Conservation (phyloP, 192 early-diverging fungal species). For the Spizellomyces punctatus region DNA sequence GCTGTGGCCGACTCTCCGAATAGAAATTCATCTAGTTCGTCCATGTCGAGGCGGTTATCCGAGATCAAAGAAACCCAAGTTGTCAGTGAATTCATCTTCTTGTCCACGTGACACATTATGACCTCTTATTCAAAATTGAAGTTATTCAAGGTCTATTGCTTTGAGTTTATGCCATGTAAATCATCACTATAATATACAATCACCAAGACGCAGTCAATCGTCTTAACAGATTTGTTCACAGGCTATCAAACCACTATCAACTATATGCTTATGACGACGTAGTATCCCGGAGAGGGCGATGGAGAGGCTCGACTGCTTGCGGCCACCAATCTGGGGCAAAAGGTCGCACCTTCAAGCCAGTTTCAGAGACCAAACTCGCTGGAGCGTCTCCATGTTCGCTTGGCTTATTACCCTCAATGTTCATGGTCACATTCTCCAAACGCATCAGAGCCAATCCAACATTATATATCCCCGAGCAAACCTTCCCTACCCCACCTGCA, state of each 20-base stretch:
- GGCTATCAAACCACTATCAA: no score
- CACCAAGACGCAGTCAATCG: no score
- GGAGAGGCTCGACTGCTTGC: slow-evolving; percentile 4
- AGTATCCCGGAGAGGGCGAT: neutral
- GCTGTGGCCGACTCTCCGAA: slow-evolving; percentile 6
- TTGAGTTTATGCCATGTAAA: no score
- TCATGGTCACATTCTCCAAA: slow-evolving; percentile 58
- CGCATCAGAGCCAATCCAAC: slow-evolving; percentile 87
- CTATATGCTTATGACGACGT: neutral
- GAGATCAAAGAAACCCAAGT: no score
- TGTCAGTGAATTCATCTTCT: no score
- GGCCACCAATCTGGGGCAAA: slow-evolving; percentile 43
- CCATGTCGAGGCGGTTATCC: neutral
- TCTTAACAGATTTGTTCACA: no score
- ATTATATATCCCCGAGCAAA: slow-evolving; percentile 69
- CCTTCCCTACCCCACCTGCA: slow-evolving; percentile 57
- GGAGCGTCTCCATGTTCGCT: neutral
- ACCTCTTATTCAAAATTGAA: no score
- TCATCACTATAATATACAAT: no score
- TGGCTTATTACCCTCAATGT: no score
- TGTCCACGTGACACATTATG: no score
- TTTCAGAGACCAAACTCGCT: slow-evolving; percentile 1
- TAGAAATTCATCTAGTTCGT: slow-evolving; percentile 27
- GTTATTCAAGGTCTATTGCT: no score
- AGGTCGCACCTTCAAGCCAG: slow-evolving; percentile 19